Evolutionary conservation across 2,329 filamentous ascomycete genomes (phyloP).

Genomic region (Pseudocercospora fijiensis): DNA sequence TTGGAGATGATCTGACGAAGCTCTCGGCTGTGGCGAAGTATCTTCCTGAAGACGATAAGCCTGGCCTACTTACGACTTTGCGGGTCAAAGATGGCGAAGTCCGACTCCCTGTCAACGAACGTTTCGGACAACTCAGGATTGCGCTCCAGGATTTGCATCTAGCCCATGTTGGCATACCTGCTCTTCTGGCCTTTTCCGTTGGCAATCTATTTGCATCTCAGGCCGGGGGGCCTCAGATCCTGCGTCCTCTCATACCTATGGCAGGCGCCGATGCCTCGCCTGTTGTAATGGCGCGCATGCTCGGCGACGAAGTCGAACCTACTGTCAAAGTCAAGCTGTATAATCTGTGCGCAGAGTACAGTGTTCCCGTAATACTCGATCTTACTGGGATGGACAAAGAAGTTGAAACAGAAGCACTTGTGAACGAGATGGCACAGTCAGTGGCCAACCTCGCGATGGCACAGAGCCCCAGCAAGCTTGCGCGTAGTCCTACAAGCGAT

Average conservation of each 20-base stretch:
- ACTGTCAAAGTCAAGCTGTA: slow-evolving; percentile 83
- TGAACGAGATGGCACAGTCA: slow-evolving; percentile 72
- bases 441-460: slow-evolving; percentile 60
- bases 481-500: slow-evolving; percentile 27
- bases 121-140: slow-evolving; percentile 63
- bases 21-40: slow-evolving; percentile 90
- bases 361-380: slow-evolving; percentile 78
- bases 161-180: slow-evolving; percentile 81
- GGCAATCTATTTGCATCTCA: slow-evolving; percentile 63
- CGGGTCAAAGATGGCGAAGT: slow-evolving; percentile 64
- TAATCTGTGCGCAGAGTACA: slow-evolving; percentile 84
- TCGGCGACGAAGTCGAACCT: slow-evolving; percentile 92
- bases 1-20: slow-evolving; percentile 74
- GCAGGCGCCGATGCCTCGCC: slow-evolving; percentile 50
- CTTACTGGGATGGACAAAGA: slow-evolving; percentile 62
- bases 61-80: slow-evolving; percentile 75
- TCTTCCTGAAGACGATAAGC: slow-evolving; percentile 89
- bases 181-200: slow-evolving; percentile 75
- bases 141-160: slow-evolving; percentile 64
- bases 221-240: slow-evolving; percentile 60
- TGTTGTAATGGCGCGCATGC: slow-evolving; percentile 82
- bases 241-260: slow-evolving; percentile 60
- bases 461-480: slow-evolving; percentile 51
- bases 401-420: slow-evolving; percentile 56
- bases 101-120: slow-evolving; percentile 63